A percentile compares a stretch with the other conserved stretches of the same genome.
Conservation (phyloP, 768 basidiomycete species). For the Aureoboletus auriporus region DNA sequence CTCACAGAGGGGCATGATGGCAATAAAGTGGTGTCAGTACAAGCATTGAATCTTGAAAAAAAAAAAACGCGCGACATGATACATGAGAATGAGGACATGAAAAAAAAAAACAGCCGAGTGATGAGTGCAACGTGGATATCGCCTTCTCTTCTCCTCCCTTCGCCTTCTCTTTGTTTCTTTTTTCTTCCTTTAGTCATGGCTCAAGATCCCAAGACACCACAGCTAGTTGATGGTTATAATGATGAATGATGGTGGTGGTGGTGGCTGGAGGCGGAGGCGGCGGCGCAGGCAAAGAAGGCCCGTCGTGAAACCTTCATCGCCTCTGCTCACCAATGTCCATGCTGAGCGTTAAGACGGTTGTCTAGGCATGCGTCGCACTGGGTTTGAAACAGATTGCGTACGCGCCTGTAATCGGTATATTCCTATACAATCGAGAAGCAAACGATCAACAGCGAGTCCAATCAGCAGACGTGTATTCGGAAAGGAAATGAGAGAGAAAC, state of each 20-base stretch:
- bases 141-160: not conserved
- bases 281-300: not conserved
- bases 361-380: slow-evolving; percentile 53
- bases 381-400: slow-evolving; percentile 63
- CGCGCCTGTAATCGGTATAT: slow-evolving; percentile 46
- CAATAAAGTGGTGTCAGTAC: too few species aligned
- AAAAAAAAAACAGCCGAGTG: not conserved
- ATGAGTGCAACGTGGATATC: too few species aligned
- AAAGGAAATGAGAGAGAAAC: too few species aligned
- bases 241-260: not conserved
- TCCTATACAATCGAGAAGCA: slow-evolving; percentile 23
- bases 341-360: too few species aligned
- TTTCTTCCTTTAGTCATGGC: not conserved
- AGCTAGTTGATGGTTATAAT: not conserved
- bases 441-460: not conserved
- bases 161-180: not conserved
- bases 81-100: too few species aligned
- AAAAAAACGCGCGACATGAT: too few species aligned
- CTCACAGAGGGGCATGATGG: too few species aligned
- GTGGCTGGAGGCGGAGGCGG: slow-evolving; percentile 3
- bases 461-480: too few species aligned
- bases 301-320: not conserved
- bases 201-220: too few species aligned
- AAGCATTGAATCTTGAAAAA: too few species aligned
- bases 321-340: slow-evolving; percentile 10